Percentiles rank a stretch among this genome's conserved stretches.
Conservation (phyloP, 352 stramenopile species). For the Pythium utonaiense region DNA sequence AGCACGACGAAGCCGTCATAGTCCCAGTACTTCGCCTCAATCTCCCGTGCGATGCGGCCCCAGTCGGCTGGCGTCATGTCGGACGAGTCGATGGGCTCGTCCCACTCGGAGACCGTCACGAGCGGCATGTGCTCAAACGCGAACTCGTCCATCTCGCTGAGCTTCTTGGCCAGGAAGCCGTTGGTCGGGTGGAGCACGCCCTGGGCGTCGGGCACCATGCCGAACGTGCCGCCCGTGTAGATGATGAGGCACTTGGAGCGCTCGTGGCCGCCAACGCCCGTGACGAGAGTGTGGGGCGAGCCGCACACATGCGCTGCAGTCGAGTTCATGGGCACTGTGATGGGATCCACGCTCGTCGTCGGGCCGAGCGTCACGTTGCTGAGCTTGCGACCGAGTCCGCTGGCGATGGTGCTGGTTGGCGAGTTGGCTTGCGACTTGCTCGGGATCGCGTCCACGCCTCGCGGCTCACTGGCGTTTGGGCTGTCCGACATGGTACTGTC, state of each 20-base stretch:
- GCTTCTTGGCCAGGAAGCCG: constrained; percentile 87
- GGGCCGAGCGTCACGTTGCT: constrained; percentile 16
- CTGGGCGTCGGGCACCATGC: constrained; percentile 78
- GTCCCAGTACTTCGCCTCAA: constrained; percentile 92
- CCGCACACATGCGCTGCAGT: constrained; percentile 2
- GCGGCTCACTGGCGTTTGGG: constrained; percentile 1
- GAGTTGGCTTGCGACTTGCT: not conserved
- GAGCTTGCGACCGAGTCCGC: constrained; percentile 8
- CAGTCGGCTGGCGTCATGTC: constrained; percentile 91
- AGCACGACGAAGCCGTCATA: constrained; percentile 97
- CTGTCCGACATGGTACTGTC: constrained; percentile 4
- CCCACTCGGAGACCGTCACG: constrained; percentile 75
- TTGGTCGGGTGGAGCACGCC: constrained; percentile 81
- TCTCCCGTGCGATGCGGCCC: constrained; percentile 89
- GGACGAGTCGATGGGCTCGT: constrained; percentile 88
- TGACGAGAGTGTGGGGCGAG: constrained; percentile 10
- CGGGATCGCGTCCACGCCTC: constrained; percentile 18
- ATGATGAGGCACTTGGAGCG: constrained; percentile 78
- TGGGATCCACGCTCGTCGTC: constrained; percentile 17
- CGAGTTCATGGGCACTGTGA: constrained; percentile 14
- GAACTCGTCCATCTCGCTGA: constrained; percentile 86
- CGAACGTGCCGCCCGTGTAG: constrained; percentile 91
- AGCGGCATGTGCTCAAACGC: constrained; percentile 75
- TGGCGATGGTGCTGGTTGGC: not conserved
- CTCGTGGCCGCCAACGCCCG: constrained; percentile 22